phyloP scores from a whole-genome alignment of 768 basidiomycete genomes.

The Artomyces pyxidatus region DNA sequence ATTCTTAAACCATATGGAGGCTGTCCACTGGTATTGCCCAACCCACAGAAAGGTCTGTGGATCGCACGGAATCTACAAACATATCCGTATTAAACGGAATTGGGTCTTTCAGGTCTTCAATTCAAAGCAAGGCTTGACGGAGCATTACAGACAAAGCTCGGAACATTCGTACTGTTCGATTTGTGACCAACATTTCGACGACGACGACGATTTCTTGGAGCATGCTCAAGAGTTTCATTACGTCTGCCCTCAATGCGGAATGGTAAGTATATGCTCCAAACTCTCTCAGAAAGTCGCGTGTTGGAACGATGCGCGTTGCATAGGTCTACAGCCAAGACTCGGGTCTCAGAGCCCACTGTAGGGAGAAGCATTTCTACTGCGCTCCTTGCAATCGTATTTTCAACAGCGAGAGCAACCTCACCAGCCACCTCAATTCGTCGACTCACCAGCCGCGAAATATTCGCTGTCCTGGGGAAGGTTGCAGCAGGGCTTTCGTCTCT shows the following conservation, averaged over 20 bases:
- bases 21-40: slow-evolving; percentile 35
- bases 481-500: slow-evolving; percentile 40
- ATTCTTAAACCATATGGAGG: slow-evolving; percentile 34
- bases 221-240: slow-evolving; percentile 4
- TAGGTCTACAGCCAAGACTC: background rate
- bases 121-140: slow-evolving; percentile 30
- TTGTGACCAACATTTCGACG: slow-evolving; percentile 1
- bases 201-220: slow-evolving; percentile 1
- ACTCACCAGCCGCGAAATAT: slow-evolving; percentile 34
- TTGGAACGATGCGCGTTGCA: background rate
- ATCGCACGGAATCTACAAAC: background rate
- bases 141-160: slow-evolving; percentile 38
- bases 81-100: background rate
- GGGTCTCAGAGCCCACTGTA: slow-evolving; percentile 9
- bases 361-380: slow-evolving; percentile 32
- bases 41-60: slow-evolving; percentile 25
- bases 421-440: slow-evolving; percentile 46
- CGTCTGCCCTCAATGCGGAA: background rate
- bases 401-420: slow-evolving; percentile 29
- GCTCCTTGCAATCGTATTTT: slow-evolving; percentile 36
- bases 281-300: background rate
- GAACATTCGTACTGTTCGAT: slow-evolving; percentile 9
- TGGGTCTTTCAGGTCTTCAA: slow-evolving; percentile 26
- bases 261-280: background rate
- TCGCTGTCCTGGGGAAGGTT: slow-evolving; percentile 34